A percentile compares a stretch with the other conserved stretches of the same genome.
phyloP scores from a whole-genome alignment of 345 rosid species.

The Schrenkiella parvula region DNA sequence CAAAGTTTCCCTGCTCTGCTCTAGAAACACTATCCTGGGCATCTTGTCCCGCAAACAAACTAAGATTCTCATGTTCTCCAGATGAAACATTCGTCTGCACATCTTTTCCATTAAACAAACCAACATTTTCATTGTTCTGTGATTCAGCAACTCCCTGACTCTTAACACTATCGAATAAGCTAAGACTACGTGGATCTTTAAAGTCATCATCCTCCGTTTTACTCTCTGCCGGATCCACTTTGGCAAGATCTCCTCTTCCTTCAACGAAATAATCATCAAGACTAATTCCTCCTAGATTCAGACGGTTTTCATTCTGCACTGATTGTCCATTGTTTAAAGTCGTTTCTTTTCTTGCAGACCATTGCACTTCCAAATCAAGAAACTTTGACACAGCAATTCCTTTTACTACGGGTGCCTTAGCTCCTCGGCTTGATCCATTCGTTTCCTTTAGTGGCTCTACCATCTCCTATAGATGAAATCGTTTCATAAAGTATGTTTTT shows the following conservation, averaged over 20 bases:
- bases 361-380: slow-evolving; percentile 64
- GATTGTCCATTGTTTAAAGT: slow-evolving; percentile 20
- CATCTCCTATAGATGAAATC: slow-evolving; percentile 53
- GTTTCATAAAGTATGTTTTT: not conserved
- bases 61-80: slow-evolving; percentile 16
- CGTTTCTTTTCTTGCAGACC: slow-evolving; percentile 47
- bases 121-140: slow-evolving; percentile 8
- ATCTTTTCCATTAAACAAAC: slow-evolving; percentile 1
- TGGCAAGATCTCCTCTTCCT: slow-evolving; percentile 28
- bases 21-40: slow-evolving; percentile 22
- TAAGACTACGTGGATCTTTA: slow-evolving; percentile 31
- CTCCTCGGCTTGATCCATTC: slow-evolving; percentile 40
- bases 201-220: slow-evolving; percentile 26
- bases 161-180: slow-evolving; percentile 43
- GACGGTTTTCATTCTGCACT: slow-evolving; percentile 19
- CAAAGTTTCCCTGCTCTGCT: slow-evolving; percentile 23
- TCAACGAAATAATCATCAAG: slow-evolving; percentile 46
- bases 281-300: slow-evolving; percentile 51
- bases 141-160: slow-evolving; percentile 35
- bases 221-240: slow-evolving; percentile 14
- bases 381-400: slow-evolving; percentile 51
- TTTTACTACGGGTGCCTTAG: slow-evolving; percentile 23
- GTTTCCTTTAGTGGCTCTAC: slow-evolving; percentile 43
- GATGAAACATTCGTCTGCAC: slow-evolving; percentile 1
- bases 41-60: slow-evolving; percentile 33